These are phyloP conservation scores for Suillus plorans DNA, from an alignment of 768 basidiomycete genomes.

Conservation along the genomic window DNA sequence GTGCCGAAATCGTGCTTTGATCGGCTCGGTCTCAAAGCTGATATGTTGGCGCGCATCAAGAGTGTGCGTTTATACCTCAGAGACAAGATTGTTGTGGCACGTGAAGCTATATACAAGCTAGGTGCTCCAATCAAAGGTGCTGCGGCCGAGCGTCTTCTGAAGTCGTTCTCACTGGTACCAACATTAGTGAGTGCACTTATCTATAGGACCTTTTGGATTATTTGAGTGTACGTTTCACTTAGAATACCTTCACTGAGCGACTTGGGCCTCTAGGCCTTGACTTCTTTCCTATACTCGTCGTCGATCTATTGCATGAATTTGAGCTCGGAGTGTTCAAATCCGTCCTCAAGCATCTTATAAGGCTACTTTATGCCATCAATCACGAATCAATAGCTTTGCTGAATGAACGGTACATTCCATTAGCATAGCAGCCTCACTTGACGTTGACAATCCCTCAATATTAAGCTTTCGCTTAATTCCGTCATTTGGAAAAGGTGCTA, in stretches of 20 bases:
- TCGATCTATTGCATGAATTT: slow-evolving; percentile 42
- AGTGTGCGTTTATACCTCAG: slow-evolving; percentile 4
- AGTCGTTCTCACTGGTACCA: slow-evolving; percentile 11
- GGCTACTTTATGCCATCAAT: slow-evolving; percentile 24
- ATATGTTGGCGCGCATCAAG: slow-evolving; percentile 8
- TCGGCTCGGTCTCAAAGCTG: slow-evolving; percentile 14
- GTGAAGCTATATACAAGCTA: slow-evolving; percentile 8
- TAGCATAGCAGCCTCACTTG: neutral
- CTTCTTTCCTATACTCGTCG: slow-evolving; percentile 27
- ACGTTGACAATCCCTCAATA: neutral
- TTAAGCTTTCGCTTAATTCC: slow-evolving; percentile 14
- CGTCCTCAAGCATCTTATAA: slow-evolving; percentile 35
- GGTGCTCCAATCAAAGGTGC: slow-evolving; percentile 9
- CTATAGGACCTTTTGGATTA: neutral
- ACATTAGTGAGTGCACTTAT: slow-evolving; percentile 11
- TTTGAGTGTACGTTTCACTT: neutral
- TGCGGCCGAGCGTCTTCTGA: slow-evolving; percentile 5
- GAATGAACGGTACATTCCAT: slow-evolving; percentile 20
- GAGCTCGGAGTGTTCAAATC: slow-evolving; percentile 41
- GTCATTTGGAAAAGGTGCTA: slow-evolving; percentile 27
- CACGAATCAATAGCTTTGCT: slow-evolving; percentile 16
- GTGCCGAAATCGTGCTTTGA: slow-evolving; percentile 16
- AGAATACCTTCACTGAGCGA: slow-evolving; percentile 35
- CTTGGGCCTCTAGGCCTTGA: slow-evolving; percentile 21
- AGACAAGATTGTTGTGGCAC: slow-evolving; percentile 4